Conservation (phyloP, 2,329 filamentous ascomycete species). For the Diaporthe ilicicola region DNA sequence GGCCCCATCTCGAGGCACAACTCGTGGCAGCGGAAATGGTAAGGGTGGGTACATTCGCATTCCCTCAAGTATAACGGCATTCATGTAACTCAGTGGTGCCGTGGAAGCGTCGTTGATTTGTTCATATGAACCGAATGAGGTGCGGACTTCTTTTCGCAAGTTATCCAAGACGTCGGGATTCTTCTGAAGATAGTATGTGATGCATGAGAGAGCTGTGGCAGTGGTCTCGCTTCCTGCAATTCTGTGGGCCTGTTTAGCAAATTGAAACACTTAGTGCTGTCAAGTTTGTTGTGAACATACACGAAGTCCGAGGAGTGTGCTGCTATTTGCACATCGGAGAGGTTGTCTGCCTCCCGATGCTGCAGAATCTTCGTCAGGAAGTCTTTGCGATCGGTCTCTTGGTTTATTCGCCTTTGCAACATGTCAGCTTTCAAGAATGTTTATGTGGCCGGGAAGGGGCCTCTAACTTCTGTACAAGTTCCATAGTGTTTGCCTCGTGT, state of each 20-base stretch:
- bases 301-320: conserved; percentile 39
- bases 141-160: conserved; percentile 9
- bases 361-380: conserved; percentile 36
- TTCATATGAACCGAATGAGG: conserved; percentile 2
- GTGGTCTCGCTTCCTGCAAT: conserved; percentile 26
- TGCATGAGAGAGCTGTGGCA: conserved; percentile 11
- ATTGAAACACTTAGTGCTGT: too few species aligned
- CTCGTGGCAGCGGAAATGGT: conserved; percentile 9
- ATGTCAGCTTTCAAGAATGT: neutral
- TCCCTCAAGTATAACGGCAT: conserved; percentile 36
- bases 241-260: neutral
- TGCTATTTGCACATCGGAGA: conserved; percentile 39
- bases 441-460: neutral
- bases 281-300: neutral
- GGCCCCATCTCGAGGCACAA: conserved; percentile 17
- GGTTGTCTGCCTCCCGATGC: conserved; percentile 34
- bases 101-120: conserved; percentile 14
- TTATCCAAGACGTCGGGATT: neutral
- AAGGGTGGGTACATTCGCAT: conserved; percentile 37
- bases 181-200: conserved; percentile 18
- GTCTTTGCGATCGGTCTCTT: conserved; percentile 35
- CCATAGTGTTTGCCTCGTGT: conserved; percentile 23
- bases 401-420: conserved; percentile 2
- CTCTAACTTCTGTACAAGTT: conserved; percentile 17
- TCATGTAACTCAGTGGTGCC: conserved; percentile 17